Conservation (phyloP, 2,329 filamentous ascomycete genomes). For the Capronia americana region DNA sequence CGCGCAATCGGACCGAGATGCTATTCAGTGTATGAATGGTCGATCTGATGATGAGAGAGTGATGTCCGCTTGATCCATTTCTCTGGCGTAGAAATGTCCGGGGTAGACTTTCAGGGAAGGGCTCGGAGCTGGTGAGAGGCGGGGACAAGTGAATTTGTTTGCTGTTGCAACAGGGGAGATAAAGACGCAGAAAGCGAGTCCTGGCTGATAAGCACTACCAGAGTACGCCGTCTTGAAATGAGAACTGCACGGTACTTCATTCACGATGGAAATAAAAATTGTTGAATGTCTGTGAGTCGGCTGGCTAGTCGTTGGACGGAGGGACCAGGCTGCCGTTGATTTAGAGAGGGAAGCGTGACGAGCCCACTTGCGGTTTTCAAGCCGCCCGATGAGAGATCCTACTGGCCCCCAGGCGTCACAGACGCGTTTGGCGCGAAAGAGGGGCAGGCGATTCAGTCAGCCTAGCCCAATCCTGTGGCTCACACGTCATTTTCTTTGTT, state of each 20-base stretch:
- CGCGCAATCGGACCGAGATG: neutral
- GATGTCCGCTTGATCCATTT: constrained; percentile 27
- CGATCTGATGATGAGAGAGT: constrained; percentile 16
- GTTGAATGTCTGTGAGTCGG: constrained; percentile 11
- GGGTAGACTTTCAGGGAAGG: constrained; percentile 1
- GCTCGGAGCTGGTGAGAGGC: constrained; percentile 15
- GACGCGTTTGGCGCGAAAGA: constrained; percentile 26
- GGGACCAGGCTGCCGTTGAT: constrained; percentile 13
- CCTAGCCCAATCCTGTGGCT: neutral
- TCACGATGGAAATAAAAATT: constrained; percentile 6
- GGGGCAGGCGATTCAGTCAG: constrained; percentile 4
- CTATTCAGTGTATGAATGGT: constrained; percentile 20
- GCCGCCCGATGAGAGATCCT: neutral
- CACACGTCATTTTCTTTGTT: constrained; percentile 17
- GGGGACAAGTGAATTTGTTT: constrained; percentile 18
- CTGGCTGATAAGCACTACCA: neutral
- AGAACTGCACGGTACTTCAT: neutral
- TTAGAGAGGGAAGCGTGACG: constrained; percentile 5
- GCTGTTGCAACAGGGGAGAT: neutral
- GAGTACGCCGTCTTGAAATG: neutral
- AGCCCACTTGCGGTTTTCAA: constrained; percentile 5
- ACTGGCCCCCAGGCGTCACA: neutral
- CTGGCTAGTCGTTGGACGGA: constrained; percentile 8
- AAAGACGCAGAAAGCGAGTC: constrained; percentile 6
- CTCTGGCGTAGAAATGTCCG: constrained; percentile 16